Evolutionary conservation across 2,329 filamentous ascomycete genomes (phyloP).

Genomic region (Mycogone perniciosa): DNA sequence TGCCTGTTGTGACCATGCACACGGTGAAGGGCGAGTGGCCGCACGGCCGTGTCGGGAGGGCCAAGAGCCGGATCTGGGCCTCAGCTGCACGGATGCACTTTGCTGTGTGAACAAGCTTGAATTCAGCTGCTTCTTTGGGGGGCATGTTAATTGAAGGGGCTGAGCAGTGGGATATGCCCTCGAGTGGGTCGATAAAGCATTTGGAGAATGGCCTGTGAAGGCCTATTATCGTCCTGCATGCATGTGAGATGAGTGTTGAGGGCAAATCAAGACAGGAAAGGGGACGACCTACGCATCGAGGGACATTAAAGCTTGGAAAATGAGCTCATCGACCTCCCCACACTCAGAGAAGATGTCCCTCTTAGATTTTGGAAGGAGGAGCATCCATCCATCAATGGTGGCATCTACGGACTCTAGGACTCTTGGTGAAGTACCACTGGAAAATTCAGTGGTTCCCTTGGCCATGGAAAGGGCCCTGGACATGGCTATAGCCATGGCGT

Average conservation of each 20-base stretch:
- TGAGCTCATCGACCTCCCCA: slow-evolving; percentile 59
- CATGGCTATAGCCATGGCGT: slow-evolving; percentile 27
- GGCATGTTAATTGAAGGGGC: slow-evolving; percentile 14
- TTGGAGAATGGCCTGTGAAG: slow-evolving; percentile 35
- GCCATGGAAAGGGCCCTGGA: slow-evolving; percentile 17
- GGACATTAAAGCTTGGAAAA: slow-evolving; percentile 78
- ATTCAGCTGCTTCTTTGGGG: slow-evolving; percentile 14
- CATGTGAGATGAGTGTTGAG: neutral
- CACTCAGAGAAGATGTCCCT: slow-evolving; percentile 26
- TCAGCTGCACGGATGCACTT: slow-evolving; percentile 33
- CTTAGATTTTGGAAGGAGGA: slow-evolving; percentile 29
- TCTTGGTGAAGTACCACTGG: slow-evolving; percentile 16
- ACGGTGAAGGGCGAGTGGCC: slow-evolving; percentile 34
- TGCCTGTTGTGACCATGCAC: slow-evolving; percentile 36
- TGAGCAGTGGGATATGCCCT: slow-evolving; percentile 33
- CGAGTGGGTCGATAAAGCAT: slow-evolving; percentile 32
- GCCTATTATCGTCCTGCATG: slow-evolving; percentile 24
- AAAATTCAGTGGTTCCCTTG: slow-evolving; percentile 9
- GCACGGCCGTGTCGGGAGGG: slow-evolving; percentile 29
- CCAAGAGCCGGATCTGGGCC: slow-evolving; percentile 32
- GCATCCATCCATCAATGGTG: slow-evolving; percentile 32
- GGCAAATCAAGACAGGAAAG: neutral
- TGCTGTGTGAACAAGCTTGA: slow-evolving; percentile 32
- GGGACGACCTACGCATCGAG: slow-evolving; percentile 38
- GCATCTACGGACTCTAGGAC: slow-evolving; percentile 31